Percentiles rank a stretch among this genome's conserved stretches.
Conservation (phyloP, 2,329 filamentous ascomycete genomes). For the Colletotrichum paranaense region DNA sequence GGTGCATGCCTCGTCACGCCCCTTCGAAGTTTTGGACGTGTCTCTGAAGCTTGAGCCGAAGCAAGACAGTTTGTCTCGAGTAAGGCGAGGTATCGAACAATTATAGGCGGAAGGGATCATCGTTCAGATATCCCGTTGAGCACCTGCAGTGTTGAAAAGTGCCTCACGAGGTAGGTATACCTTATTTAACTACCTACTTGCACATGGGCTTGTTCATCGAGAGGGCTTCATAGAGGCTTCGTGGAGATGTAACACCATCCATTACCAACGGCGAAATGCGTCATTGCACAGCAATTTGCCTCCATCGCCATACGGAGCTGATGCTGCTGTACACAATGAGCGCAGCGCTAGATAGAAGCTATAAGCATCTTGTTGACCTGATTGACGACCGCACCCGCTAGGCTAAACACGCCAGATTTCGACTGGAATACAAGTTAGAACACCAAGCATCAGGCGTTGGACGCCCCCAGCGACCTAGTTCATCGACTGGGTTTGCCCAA, state of each 20-base stretch:
- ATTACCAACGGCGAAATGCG: conserved; percentile 11
- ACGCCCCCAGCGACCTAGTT: background rate
- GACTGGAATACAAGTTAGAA: background rate
- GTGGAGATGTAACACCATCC: background rate
- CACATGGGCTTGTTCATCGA: background rate
- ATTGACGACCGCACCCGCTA: background rate
- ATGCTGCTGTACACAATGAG: conserved; percentile 10
- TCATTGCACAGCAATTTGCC: background rate
- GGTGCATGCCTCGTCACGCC: background rate
- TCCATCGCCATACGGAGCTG: background rate
- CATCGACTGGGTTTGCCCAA: background rate
- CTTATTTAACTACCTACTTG: background rate
- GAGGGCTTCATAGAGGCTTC: too few species aligned
- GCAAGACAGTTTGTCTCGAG: conserved; percentile 15
- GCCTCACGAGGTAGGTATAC: too few species aligned
- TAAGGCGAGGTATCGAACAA: conserved; percentile 2
- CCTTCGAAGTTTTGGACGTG: background rate
- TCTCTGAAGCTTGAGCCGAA: background rate
- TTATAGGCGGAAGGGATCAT: background rate
- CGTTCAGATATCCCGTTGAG: background rate
- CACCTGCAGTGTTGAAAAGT: background rate
- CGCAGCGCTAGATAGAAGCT: background rate
- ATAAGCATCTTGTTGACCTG: background rate
- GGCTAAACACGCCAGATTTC: conserved; percentile 1
- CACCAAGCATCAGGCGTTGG: conserved; percentile 15